A percentile compares a stretch with the other conserved stretches of the same genome.
Evolutionary conservation across 2,329 filamentous ascomycete genomes (phyloP).

Genomic region (Zymoseptoria ardabiliae): DNA sequence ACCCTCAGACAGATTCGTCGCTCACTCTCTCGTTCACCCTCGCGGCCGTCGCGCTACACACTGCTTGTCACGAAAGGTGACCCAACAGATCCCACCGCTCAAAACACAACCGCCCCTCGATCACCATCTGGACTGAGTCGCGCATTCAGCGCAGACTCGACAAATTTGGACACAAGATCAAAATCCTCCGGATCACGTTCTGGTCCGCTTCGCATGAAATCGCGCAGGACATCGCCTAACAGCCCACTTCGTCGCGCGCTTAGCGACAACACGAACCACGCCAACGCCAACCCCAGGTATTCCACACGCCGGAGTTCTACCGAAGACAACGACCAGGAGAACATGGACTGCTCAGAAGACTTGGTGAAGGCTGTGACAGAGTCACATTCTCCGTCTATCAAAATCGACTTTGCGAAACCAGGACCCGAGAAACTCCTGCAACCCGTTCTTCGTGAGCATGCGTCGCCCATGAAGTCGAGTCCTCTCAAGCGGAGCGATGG

Average conservation of each 20-base stretch:
- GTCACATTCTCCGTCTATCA: constrained; percentile 38
- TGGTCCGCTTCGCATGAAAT: constrained; percentile 32
- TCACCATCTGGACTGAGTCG: constrained; percentile 39
- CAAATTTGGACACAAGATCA: constrained; percentile 35
- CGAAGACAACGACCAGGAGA: constrained; percentile 38
- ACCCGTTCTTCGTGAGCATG: constrained; percentile 39
- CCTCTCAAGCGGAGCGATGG: constrained; percentile 89
- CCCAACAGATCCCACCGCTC: constrained; percentile 28
- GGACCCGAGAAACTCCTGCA: constrained; percentile 41
- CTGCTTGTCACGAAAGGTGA: constrained; percentile 49
- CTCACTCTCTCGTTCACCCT: constrained; percentile 88
- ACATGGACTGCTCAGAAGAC: constrained; percentile 26
- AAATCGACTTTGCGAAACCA: constrained; percentile 41
- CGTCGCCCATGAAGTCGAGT: constrained; percentile 58
- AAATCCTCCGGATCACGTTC: constrained; percentile 33
- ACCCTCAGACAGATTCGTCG: constrained; percentile 76
- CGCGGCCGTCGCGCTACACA: constrained; percentile 63
- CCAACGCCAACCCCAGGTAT: constrained; percentile 56
- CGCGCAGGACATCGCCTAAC: constrained; percentile 66
- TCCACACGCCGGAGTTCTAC: constrained; percentile 39
- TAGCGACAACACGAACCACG: constrained; percentile 61
- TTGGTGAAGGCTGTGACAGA: constrained; percentile 14
- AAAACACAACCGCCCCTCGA: constrained; percentile 25
- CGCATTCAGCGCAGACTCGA: constrained; percentile 36
- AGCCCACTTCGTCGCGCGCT: constrained; percentile 76